phyloP scores from a whole-genome alignment of 805 yeast species.

The Candida hispaniensis region DNA sequence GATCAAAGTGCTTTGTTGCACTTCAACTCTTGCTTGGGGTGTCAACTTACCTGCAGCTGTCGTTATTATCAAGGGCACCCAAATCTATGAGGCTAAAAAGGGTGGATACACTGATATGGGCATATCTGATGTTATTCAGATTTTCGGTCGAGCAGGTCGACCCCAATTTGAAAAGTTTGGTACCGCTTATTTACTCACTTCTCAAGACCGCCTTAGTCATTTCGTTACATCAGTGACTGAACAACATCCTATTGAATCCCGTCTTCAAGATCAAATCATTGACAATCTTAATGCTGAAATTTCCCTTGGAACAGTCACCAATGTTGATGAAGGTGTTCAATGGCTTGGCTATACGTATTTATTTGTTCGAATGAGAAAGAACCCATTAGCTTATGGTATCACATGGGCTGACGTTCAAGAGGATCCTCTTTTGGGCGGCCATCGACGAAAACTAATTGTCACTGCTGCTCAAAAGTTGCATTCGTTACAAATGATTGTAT shows the following conservation, averaged over 20 bases:
- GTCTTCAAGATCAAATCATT: constrained; percentile 61
- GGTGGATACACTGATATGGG: constrained; percentile 95
- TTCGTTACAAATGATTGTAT: constrained; percentile 82
- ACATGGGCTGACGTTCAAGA: constrained; percentile 75
- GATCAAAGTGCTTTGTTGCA: constrained; percentile 82
- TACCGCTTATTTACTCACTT: constrained; percentile 82
- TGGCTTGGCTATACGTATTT: constrained; percentile 98
- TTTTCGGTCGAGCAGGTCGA: constrained; percentile 98
- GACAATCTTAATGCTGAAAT: constrained; percentile 96
- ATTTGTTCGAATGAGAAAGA: constrained; percentile 87
- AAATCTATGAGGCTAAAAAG: constrained; percentile 83
- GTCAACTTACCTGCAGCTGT: constrained; percentile 97
- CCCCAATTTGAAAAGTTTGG: constrained; percentile 92
- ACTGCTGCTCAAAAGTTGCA: constrained; percentile 79
- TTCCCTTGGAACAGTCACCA: constrained; percentile 89
- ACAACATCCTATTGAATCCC: constrained; percentile 93
- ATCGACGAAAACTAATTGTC: constrained; percentile 64
- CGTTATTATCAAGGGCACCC: constrained; percentile 93
- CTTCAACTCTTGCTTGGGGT: constrained; percentile 99
- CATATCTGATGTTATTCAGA: constrained; percentile 92
- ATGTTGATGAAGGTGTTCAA: constrained; percentile 84
- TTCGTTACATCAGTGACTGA: constrained; percentile 83
- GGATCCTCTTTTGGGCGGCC: constrained; percentile 68
- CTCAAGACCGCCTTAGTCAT: constrained; percentile 71
- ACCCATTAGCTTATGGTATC: constrained; percentile 86